These are phyloP conservation scores for Trichosanthes cucumerina DNA, from an alignment of 306 rosid genomes.

Conservation along the genomic window DNA sequence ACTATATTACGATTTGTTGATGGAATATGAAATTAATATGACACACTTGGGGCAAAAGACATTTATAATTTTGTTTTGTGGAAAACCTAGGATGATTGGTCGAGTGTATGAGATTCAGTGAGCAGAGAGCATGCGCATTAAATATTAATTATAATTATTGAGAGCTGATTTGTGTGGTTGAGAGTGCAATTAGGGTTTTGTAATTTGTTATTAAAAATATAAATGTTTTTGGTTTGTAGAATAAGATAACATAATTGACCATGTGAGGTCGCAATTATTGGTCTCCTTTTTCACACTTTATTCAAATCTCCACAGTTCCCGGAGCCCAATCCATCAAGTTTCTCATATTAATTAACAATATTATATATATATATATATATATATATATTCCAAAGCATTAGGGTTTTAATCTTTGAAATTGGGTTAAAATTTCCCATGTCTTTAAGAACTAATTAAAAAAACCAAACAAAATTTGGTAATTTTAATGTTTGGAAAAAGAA, in stretches of 20 bases:
- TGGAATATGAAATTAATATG: not conserved
- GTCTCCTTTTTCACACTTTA: not conserved
- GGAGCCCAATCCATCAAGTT: not conserved
- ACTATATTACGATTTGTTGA: not conserved
- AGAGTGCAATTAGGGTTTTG: conserved; percentile 19
- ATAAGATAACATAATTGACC: conserved; percentile 22
- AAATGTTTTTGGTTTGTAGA: conserved; percentile 13
- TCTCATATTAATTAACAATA: not conserved
- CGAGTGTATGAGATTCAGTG: not conserved
- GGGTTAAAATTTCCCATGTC: not conserved
- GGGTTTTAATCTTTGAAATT: not conserved
- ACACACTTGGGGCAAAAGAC: not conserved
- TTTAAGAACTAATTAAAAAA: not conserved
- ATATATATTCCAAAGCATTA: no score
- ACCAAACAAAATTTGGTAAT: not conserved
- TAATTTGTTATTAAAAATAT: not conserved
- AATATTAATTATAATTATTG: not conserved
- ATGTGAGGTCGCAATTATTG: conserved; percentile 13
- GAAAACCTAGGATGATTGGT: not conserved
- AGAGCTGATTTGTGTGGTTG: not conserved
- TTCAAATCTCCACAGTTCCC: not conserved
- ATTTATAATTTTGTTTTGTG: not conserved
- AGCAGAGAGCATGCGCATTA: not conserved
- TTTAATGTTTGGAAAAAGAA: not conserved
- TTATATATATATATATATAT: no score